Percentiles rank a stretch among this genome's conserved stretches.
These are phyloP conservation scores for Phytophthora nicotianae DNA, from an alignment of 352 stramenopile genomes.

Conservation along the genomic window DNA sequence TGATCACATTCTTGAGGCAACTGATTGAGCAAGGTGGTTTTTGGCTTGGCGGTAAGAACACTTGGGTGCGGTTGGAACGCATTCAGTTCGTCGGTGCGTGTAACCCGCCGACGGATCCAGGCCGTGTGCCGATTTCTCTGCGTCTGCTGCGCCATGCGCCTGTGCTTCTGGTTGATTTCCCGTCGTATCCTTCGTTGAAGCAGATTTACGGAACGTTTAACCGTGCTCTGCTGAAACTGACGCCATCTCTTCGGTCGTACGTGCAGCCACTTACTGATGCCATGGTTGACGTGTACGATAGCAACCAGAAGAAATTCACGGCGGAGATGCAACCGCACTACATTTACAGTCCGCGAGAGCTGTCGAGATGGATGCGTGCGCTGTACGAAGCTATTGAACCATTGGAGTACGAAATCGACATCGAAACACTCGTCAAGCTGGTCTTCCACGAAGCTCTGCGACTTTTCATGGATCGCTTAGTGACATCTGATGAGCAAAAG, in stretches of 20 bases:
- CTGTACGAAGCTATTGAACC: constrained; percentile 98
- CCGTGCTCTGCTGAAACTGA: constrained; percentile 97
- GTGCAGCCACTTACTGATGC: constrained; percentile 97
- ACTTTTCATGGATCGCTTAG: constrained; percentile 99
- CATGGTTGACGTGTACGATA: constrained; percentile 99
- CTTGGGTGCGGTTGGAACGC: constrained; percentile 91
- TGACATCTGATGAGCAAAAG: constrained; percentile 95
- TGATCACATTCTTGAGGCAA: constrained; percentile 99
- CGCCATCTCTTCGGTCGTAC: constrained; percentile 97
- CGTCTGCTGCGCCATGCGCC: constrained; percentile 98
- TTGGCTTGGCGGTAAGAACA: constrained; percentile 87
- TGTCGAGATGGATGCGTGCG: constrained; percentile 98
- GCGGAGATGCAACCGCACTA: constrained; percentile 97
- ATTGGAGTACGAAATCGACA: constrained; percentile 94
- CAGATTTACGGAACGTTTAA: constrained; percentile 99
- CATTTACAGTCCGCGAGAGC: constrained; percentile 99
- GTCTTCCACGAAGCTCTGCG: constrained; percentile 98
- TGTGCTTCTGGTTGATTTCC: constrained; percentile 99
- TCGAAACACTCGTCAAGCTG: constrained; percentile 97
- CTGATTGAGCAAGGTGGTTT: constrained; percentile 97
- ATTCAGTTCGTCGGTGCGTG: constrained; percentile 98
- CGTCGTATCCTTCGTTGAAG: constrained; percentile 94
- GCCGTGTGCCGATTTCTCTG: constrained; percentile 96
- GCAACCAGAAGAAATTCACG: constrained; percentile 96
- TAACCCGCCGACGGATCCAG: constrained; percentile 99